Evolutionary conservation across 2,329 filamentous ascomycete genomes (phyloP), one percentile per base, ranked within the genome.

Genomic region (Clarireedia homoeocarpa): DNA sequence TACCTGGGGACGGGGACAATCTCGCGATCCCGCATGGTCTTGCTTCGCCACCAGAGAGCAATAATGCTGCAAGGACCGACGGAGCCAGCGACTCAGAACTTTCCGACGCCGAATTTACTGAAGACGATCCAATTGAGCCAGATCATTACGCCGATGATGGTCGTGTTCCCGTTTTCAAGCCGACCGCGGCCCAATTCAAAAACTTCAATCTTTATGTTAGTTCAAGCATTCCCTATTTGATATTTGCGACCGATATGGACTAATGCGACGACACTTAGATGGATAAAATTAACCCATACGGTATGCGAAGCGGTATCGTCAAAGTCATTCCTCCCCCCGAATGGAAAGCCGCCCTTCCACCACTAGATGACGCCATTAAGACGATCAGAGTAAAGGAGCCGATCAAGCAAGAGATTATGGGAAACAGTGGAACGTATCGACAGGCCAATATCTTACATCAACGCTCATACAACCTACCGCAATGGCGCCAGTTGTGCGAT

Each of bases 351-450:
- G 78, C 83, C 26, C 84, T 94, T 39, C 88, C 89, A 15, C 77
- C 81, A 39, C 82, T 96, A 60, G 85, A 94, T 67, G 88, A 96
- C 66, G 80, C 90, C 51, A 82, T 99, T 62, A 97, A 96, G 73
- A 85, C 87, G 60, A 89, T 99, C 71, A 86, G 85, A 68, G 91
- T 99, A 67, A 92, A 92, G 72, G 95, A 99, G 63, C 94, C 94
- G 3, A 97, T 99, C 70, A 96, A 91, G 69, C 94, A 99, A 72
- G 94, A 99, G 67, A 99, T 99, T 66, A 92, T 95, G 78, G 94
- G 94, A 44, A 90, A 89, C 51, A 90, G 92, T 69, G 95, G 94
- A 56, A 95, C 89, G 56, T 99, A 96, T 70, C 92, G 92, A 38
- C 94, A 99, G 71, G 89, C 94, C 67, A 99, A 99, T 69, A 91